Conservation (phyloP, 495 filamentous ascomycete genomes). For the Tricharina praecox region DNA sequence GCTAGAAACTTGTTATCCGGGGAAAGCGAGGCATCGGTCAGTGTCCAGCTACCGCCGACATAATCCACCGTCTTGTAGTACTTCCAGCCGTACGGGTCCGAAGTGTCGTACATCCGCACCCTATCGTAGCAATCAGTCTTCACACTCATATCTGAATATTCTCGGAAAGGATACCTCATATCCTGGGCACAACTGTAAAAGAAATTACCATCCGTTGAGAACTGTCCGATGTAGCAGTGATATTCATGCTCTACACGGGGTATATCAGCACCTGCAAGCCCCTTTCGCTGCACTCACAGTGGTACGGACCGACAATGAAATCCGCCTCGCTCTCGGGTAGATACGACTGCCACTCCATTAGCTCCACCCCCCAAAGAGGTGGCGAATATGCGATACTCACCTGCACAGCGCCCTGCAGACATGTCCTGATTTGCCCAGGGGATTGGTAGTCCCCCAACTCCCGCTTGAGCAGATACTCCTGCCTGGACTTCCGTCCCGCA, state of each 20-base stretch:
- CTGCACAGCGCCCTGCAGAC: slow-evolving; percentile 48
- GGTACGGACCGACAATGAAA: slow-evolving; percentile 54
- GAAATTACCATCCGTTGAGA: slow-evolving; percentile 92
- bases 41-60: slow-evolving; percentile 79
- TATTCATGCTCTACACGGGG: slow-evolving; percentile 41
- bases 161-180: too few species aligned
- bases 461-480: slow-evolving; percentile 60
- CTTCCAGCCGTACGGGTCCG: slow-evolving; percentile 85
- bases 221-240: slow-evolving; percentile 81
- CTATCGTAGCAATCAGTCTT: too few species aligned
- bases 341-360: neutral
- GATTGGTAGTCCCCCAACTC: slow-evolving; percentile 42
- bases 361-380: slow-evolving; percentile 26
- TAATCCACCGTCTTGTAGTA: slow-evolving; percentile 88
- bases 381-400: slow-evolving; percentile 32
- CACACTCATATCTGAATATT: too few species aligned
- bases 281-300: too few species aligned
- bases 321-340: slow-evolving; percentile 58
- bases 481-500: too few species aligned
- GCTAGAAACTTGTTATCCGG: slow-evolving; percentile 85
- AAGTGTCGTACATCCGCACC: slow-evolving; percentile 94
- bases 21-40: slow-evolving; percentile 82
- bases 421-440: slow-evolving; percentile 34
- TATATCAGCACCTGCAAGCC: too few species aligned
- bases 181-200: slow-evolving; percentile 93